Base-by-base conservation (phyloP, 2,329 filamentous ascomycete genomes). In the Blastomyces percursus region DNA sequence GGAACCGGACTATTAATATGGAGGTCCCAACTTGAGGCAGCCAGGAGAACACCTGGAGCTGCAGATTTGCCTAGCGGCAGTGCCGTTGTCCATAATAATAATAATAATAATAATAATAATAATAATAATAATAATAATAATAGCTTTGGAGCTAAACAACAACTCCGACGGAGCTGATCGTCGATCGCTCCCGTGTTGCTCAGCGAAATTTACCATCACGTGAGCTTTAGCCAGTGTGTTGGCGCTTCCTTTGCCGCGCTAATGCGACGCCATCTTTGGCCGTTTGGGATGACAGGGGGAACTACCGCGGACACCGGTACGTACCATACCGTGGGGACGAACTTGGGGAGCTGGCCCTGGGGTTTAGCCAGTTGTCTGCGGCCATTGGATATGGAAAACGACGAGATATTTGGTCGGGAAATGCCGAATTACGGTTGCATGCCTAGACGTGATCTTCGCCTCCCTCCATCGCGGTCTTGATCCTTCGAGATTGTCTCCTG, bases 31-130 rank as follows among this genome's bases (percentile, higher is more conserved):
- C 56, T 46, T 40, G 38, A 30, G 42, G 56, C 38, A 30, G 38
- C 56, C 56, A 59, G 56, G 38, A 59, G 12, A 46, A 59, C 38
- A n/a, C 56, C 40, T 35, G 56, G 40, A 46, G 30, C 38, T 35
- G 24, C 56, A 32, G 27, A 42, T 32, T 48, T 32, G 24, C 27
- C 56, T 46, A 12, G 56, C 8, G 56, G 42, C 56, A 59, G 56
- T 32, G 56, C 56, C 27, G 38, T 12, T 21, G 24, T 48, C 56
- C 56, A 59, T 59, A 42, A 32, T 35, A 56, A 42, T 5, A 32
- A 32, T 30, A 30, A 30, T 30, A 30, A 30, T 30, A n/a, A n/a
- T n/a, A n/a, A n/a, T n/a, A n/a, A n/a, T n/a, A n/a, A n/a, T n/a
- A n/a, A n/a, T n/a, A n/a, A n/a, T n/a, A n/a, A n/a, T n/a, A n/a